These are phyloP conservation scores for Zygotorulaspora danielsina DNA, from an alignment of 805 yeast genomes.

Conservation along the genomic window DNA sequence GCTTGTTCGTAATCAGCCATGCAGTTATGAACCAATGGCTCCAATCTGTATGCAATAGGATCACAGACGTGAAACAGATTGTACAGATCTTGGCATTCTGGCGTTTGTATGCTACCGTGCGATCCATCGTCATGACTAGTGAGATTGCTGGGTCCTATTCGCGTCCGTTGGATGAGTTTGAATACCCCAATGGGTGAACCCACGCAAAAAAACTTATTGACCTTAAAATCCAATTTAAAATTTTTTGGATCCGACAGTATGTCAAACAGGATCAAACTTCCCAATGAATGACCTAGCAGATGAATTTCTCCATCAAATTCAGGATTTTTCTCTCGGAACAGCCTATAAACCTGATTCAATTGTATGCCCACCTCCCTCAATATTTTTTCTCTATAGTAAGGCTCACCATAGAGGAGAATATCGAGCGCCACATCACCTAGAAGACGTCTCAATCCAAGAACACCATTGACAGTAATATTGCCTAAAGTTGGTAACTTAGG, in stretches of 20 bases:
- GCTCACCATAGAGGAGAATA: slow-evolving; percentile 74
- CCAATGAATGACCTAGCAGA: slow-evolving; percentile 86
- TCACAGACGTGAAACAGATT: slow-evolving; percentile 89
- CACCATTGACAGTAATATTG: slow-evolving; percentile 73
- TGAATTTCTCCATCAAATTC: slow-evolving; percentile 76
- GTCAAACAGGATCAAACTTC: slow-evolving; percentile 81
- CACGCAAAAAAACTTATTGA: slow-evolving; percentile 68
- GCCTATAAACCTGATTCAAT: slow-evolving; percentile 56
- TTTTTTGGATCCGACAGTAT: slow-evolving; percentile 51
- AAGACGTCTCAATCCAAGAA: slow-evolving; percentile 68
- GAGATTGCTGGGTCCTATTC: slow-evolving; percentile 44
- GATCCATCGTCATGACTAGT: slow-evolving; percentile 16
- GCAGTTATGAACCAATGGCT: slow-evolving; percentile 58
- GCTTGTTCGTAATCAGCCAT: slow-evolving; percentile 27
- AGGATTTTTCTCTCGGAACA: slow-evolving; percentile 62
- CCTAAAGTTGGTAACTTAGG: slow-evolving; percentile 55
- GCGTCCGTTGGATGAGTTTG: slow-evolving; percentile 62
- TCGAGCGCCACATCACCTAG: slow-evolving; percentile 87
- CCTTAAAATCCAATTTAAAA: slow-evolving; percentile 56
- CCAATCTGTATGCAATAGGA: slow-evolving; percentile 85
- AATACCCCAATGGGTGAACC: slow-evolving; percentile 93
- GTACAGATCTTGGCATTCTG: slow-evolving; percentile 63
- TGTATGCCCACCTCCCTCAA: slow-evolving; percentile 56
- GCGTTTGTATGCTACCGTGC: slow-evolving; percentile 35
- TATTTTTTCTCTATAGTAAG: slow-evolving; percentile 58